Conservation (phyloP, 2,329 filamentous ascomycete genomes). For the Hymenoscyphus fraxineus region DNA sequence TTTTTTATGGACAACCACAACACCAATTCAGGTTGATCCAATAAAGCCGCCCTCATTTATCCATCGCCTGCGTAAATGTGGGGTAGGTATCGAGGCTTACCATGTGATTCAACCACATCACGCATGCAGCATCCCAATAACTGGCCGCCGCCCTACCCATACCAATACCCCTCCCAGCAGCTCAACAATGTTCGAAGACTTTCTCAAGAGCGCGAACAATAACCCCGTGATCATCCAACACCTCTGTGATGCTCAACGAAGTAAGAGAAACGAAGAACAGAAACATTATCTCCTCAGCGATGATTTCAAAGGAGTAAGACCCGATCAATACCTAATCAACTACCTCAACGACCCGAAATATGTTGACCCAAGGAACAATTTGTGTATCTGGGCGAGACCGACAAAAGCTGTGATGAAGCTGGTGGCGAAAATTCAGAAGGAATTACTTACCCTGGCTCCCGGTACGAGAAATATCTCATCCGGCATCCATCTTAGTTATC, state of each 20-base stretch:
- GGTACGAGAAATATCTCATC: not conserved
- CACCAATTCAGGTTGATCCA: too few relatives aligned
- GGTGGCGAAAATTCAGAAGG: not conserved
- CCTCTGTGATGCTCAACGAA: not conserved
- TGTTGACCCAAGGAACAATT: slow-evolving; percentile 1
- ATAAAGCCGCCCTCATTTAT: too few relatives aligned
- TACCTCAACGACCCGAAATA: not conserved
- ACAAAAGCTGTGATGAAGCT: not conserved
- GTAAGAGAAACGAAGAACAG: not conserved
- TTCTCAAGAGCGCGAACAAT: not conserved
- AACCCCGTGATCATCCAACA: not conserved
- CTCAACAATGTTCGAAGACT: slow-evolving; percentile 1
- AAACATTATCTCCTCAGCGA: not conserved
- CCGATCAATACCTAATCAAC: not conserved
- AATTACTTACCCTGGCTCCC: not conserved
- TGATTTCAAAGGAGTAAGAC: not conserved
- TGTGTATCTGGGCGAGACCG: slow-evolving; percentile 4
- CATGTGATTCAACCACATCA: not conserved
- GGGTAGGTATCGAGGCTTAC: too few relatives aligned
- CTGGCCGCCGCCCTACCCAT: too few relatives aligned
- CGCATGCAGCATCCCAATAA: not conserved
- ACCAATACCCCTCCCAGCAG: too few relatives aligned
- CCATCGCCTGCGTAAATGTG: too few relatives aligned
- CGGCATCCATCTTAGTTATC: too few relatives aligned
- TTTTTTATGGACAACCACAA: too few relatives aligned